Evolutionary conservation across 2,329 filamentous ascomycete species (phyloP).

Genomic region (Coniella vitis): DNA sequence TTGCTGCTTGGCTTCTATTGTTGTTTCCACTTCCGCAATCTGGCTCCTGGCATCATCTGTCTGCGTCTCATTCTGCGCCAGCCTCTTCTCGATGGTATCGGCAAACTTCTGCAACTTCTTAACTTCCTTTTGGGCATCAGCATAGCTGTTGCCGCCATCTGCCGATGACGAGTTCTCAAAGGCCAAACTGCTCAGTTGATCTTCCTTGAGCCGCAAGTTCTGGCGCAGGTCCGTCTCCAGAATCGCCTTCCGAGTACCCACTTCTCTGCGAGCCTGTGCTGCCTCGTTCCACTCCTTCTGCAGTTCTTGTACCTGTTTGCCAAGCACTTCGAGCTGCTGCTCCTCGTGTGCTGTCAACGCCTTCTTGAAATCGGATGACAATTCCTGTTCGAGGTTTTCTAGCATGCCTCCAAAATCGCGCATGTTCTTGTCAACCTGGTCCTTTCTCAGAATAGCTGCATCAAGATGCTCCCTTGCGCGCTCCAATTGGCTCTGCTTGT

Average conservation of each 20-base stretch:
- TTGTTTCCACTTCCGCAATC: conserved; percentile 48
- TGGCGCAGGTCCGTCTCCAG: conserved; percentile 85
- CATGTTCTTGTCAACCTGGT: conserved; percentile 68
- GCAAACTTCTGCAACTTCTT: conserved; percentile 67
- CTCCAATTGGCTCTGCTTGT: conserved; percentile 68
- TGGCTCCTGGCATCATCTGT: conserved; percentile 49
- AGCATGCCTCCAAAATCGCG: conserved; percentile 71
- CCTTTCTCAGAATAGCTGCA: conserved; percentile 54
- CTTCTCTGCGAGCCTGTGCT: conserved; percentile 64
- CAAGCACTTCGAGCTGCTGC: conserved; percentile 65
- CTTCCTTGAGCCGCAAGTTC: conserved; percentile 78
- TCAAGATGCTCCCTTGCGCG: conserved; percentile 69
- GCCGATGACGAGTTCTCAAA: conserved; percentile 53
- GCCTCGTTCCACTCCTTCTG: conserved; percentile 71
- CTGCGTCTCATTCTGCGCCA: conserved; percentile 67
- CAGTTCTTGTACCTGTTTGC: conserved; percentile 62
- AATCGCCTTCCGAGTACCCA: conserved; percentile 74
- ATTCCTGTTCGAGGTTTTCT: conserved; percentile 69
- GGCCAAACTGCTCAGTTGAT: conserved; percentile 73
- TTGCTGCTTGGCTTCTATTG: conserved; percentile 59
- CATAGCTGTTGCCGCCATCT: conserved; percentile 59
- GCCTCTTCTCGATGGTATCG: conserved; percentile 58
- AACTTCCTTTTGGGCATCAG: conserved; percentile 74
- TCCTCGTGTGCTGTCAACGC: conserved; percentile 79
- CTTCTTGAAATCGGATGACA: conserved; percentile 87